Percentiles rank a stretch among this genome's conserved stretches.
Evolutionary conservation across 169 alveolate species (phyloP).

Genomic region (Plasmodium adleri): DNA sequence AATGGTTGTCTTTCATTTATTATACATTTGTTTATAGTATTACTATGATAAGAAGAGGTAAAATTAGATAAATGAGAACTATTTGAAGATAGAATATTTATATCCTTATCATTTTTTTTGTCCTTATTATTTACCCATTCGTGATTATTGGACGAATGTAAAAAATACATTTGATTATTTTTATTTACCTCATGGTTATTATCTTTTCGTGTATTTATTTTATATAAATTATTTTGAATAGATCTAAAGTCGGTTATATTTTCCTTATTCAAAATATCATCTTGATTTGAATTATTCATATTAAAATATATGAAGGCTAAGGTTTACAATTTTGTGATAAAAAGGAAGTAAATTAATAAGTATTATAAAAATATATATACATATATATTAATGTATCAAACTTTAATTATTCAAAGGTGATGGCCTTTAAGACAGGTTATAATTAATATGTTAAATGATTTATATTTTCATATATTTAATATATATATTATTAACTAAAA

Average conservation of each 20-base stretch:
- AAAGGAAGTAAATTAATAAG: not conserved
- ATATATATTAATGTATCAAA: not conserved
- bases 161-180: not conserved
- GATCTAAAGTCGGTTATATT: slow-evolving; percentile 5
- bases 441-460: not conserved
- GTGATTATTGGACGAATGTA: slow-evolving; percentile 4
- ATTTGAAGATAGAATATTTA: too few relatives aligned
- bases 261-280: slow-evolving; percentile 25
- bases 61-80: too few relatives aligned
- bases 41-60: too few relatives aligned
- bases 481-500: too few relatives aligned
- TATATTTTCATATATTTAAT: not conserved
- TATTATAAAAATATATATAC: not conserved
- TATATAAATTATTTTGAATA: not conserved
- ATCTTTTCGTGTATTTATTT: slow-evolving; percentile 11
- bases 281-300: slow-evolving; percentile 7
- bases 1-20: too few relatives aligned
- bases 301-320: not conserved
- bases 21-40: too few relatives aligned
- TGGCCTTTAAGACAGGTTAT: not conserved
- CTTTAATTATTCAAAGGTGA: too few relatives aligned
- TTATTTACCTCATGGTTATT: slow-evolving; percentile 8
- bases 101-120: not conserved
- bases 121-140: not conserved
- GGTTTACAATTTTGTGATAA: not conserved